These are phyloP conservation scores for Bimuria novae-zelandiae DNA, from an alignment of 2,329 filamentous ascomycete species.

Conservation along the genomic window DNA sequence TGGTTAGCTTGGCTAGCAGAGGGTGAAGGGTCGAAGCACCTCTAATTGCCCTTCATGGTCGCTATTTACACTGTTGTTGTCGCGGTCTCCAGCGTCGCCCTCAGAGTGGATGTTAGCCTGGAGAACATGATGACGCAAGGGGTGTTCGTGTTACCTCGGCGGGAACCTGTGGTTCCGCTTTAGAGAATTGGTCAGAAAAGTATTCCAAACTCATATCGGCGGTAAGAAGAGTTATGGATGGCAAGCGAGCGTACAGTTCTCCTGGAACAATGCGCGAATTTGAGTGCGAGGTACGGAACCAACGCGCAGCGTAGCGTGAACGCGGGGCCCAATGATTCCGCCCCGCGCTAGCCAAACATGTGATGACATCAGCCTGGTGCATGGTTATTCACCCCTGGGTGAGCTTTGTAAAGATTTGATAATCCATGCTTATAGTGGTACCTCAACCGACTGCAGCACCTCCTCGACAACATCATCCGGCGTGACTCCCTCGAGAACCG, in stretches of 20 bases:
- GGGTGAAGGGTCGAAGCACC: conserved; percentile 27
- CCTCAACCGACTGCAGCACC: conserved; percentile 61
- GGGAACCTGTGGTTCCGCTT: conserved; percentile 16
- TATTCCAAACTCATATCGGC: conserved; percentile 27
- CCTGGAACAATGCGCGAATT: background rate
- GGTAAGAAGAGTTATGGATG: background rate
- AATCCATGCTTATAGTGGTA: conserved; percentile 52
- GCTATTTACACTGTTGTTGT: conserved; percentile 38
- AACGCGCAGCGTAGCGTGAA: background rate
- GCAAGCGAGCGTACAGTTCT: background rate
- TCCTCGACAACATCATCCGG: conserved; percentile 63
- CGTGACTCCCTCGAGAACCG: conserved; percentile 64
- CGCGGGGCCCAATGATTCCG: conserved; percentile 13
- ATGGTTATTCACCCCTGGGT: conserved; percentile 30
- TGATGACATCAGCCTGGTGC: conserved; percentile 31
- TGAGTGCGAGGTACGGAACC: background rate
- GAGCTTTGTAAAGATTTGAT: conserved; percentile 1
- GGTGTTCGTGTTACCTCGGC: conserved; percentile 38
- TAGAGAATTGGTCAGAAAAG: conserved; percentile 22
- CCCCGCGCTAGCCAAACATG: conserved; percentile 31
- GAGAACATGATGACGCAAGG: no score
- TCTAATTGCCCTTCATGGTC: conserved; percentile 49
- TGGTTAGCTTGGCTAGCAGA: conserved; percentile 9
- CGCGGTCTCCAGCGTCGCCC: conserved; percentile 33
- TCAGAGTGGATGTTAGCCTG: conserved; percentile 44